Base-by-base conservation (phyloP, 2,329 filamentous ascomycete species). In the Sporothrix brasiliensis region DNA sequence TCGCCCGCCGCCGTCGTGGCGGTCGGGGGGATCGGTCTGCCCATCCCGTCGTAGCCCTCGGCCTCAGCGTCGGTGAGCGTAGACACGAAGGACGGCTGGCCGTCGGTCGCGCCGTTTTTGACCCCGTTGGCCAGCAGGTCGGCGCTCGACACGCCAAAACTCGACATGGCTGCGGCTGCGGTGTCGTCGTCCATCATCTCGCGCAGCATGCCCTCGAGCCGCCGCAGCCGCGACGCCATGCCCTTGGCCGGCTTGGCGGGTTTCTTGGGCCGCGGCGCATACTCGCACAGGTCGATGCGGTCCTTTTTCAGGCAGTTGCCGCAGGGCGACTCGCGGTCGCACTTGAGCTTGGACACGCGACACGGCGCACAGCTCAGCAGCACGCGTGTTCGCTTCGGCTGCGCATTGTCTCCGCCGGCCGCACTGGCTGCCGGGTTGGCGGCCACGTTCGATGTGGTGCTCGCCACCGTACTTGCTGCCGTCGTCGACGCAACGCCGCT, bases 121-220 rank as follows among this genome's bases (percentile, higher is more conserved):
- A 41, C 16, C 7, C n/a, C 19, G 19, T n/a, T 49, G 34, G 44
- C 70, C 52, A 56, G n/a, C 63, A 70, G 56, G 16, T 71, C 69
- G 0, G 39, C 27, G 47, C 60, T 67, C 4, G 70, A 61, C 27
- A 70, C 66, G 54, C 71, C 72, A 69, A 73, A 73, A 34, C 44
- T 69, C 16, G 70, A 72, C 72, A 72, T 73, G 69, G 65, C 69
- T 21, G 67, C 68, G 3, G 67, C 66, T 5, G 69, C 50, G 27
- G 49, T 69, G 30, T 72, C 69, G 39, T 47, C 73, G 30, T 84
- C 82, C 79, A 88, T 84, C 79, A 87, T 86, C 68, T 79, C 81
- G 49, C 86, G 81, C n/a, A 88, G 84, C 82, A 88, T 83, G 69
- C 84, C 83, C 76, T 88, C 86, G 0, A 88, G 83, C 67, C 85